A percentile compares a stretch with the other conserved stretches of the same genome.
These are phyloP conservation scores for Erysimum cheiranthoides DNA, from an alignment of 345 rosid genomes.

Conservation along the genomic window DNA sequence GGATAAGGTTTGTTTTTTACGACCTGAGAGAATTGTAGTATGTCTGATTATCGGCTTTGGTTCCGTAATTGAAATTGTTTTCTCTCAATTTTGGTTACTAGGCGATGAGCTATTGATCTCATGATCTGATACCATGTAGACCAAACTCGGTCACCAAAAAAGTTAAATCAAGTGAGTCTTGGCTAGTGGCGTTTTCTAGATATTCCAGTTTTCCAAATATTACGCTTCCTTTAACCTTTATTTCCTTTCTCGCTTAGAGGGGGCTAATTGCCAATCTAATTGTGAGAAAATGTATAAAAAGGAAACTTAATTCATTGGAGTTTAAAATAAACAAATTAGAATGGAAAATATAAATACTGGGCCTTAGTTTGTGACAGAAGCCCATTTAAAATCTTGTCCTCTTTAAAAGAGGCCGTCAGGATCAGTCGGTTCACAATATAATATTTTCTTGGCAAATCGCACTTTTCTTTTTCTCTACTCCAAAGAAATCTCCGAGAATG, in stretches of 20 bases:
- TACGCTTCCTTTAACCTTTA: background rate
- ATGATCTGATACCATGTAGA: background rate
- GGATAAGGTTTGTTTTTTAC: background rate
- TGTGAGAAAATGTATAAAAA: too few relatives aligned
- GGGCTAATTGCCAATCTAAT: too few relatives aligned
- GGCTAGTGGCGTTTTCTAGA: background rate
- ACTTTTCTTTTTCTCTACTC: slow-evolving; percentile 47
- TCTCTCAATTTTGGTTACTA: background rate
- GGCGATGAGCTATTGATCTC: background rate
- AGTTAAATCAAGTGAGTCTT: background rate
- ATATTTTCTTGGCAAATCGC: background rate
- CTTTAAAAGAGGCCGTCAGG: background rate
- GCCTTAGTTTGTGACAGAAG: background rate
- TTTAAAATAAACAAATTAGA: background rate
- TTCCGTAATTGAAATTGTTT: background rate
- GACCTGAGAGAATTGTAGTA: background rate
- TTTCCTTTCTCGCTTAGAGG: background rate
- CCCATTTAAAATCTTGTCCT: background rate
- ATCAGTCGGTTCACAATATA: background rate
- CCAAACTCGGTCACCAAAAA: slow-evolving; percentile 7
- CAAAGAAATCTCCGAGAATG: slow-evolving; percentile 49
- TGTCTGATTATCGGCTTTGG: background rate
- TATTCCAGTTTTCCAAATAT: background rate
- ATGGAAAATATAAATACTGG: background rate
- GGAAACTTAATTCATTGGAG: background rate